Percentiles rank a stretch among this genome's conserved stretches.
These are phyloP conservation scores for Collybia sordida DNA, from an alignment of 768 basidiomycete species.

Conservation along the genomic window DNA sequence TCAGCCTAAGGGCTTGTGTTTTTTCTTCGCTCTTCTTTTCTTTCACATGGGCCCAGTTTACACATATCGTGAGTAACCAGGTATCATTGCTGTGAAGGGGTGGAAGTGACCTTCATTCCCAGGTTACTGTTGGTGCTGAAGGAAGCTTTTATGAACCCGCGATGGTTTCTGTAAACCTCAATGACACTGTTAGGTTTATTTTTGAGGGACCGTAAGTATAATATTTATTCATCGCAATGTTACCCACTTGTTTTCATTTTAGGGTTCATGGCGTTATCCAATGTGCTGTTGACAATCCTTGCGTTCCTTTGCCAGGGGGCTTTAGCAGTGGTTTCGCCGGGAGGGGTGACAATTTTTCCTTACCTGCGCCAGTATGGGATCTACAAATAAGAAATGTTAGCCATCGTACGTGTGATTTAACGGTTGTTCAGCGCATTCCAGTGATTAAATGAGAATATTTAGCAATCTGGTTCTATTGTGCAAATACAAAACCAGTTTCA, in stretches of 20 bases:
- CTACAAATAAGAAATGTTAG: constrained; percentile 32
- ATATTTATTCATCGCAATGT: neutral
- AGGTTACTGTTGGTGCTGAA: constrained; percentile 38
- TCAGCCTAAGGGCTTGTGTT: neutral
- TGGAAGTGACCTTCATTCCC: neutral
- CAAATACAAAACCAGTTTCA: constrained; percentile 28
- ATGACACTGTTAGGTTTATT: constrained; percentile 37
- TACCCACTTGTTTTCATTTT: neutral
- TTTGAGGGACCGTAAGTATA: constrained; percentile 35
- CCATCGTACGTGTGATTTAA: constrained; percentile 18
- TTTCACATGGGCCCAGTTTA: neutral
- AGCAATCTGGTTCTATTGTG: constrained; percentile 40
- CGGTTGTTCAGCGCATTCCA: neutral
- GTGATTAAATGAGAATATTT: neutral
- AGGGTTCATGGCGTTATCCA: constrained; percentile 43
- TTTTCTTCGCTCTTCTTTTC: neutral
- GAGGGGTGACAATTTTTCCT: constrained; percentile 15
- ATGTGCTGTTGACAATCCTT: constrained; percentile 33
- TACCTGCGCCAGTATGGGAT: constrained; percentile 26
- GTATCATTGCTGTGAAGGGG: neutral
- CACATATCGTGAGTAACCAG: neutral
- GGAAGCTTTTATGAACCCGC: constrained; percentile 40
- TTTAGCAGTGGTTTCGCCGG: constrained; percentile 37
- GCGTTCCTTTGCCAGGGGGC: constrained; percentile 35
- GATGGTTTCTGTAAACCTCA: constrained; percentile 25